phyloP scores from a whole-genome alignment of 208 protist genomes.

The Leishmania tarentolae region DNA sequence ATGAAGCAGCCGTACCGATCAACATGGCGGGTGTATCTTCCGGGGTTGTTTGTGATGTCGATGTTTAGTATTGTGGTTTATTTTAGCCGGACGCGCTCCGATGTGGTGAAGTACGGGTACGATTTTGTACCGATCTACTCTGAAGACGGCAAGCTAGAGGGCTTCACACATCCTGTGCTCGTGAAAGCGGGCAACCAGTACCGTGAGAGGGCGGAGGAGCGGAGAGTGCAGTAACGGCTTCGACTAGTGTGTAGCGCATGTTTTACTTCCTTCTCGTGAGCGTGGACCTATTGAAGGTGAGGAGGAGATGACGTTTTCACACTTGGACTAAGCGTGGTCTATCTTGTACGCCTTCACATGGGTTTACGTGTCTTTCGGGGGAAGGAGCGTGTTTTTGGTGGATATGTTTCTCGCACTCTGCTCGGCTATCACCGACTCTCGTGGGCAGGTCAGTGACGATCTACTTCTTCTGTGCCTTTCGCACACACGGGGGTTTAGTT shows the following conservation, averaged over 20 bases:
- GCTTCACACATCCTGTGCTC: slow-evolving; percentile 86
- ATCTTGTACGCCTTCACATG: background rate
- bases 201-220: slow-evolving; percentile 57
- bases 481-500: background rate
- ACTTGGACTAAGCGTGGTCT: background rate
- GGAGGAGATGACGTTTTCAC: background rate
- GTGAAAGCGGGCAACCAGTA: slow-evolving; percentile 79
- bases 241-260: background rate
- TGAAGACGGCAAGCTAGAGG: slow-evolving; percentile 84
- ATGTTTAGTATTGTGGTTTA: slow-evolving; percentile 74
- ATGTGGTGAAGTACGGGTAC: slow-evolving; percentile 80
- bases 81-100: slow-evolving; percentile 58
- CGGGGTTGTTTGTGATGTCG: slow-evolving; percentile 66
- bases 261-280: background rate
- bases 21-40: slow-evolving; percentile 82
- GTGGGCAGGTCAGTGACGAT: background rate
- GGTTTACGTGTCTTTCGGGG: background rate
- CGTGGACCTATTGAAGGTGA: background rate
- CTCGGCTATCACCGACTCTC: no score
- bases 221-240: slow-evolving; percentile 14
- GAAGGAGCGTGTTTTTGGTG: background rate
- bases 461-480: background rate
- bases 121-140: slow-evolving; percentile 90
- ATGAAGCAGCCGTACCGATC: slow-evolving; percentile 83
- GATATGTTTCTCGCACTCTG: background rate